These are phyloP conservation scores for Hanseniaspora meyeri DNA, from an alignment of 805 yeast genomes.

Conservation along the genomic window DNA sequence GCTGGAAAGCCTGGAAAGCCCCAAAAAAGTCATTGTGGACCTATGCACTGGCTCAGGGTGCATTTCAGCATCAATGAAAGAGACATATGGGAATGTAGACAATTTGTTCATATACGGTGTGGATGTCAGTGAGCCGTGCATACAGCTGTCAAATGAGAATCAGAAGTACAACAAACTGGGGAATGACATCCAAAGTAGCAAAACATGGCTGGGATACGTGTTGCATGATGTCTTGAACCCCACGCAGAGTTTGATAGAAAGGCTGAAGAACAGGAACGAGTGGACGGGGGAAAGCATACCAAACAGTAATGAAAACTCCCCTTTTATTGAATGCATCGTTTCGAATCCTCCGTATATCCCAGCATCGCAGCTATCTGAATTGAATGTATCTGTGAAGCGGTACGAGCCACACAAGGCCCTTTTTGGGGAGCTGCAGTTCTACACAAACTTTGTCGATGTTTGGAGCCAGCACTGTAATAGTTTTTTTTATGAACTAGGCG, in stretches of 20 bases:
- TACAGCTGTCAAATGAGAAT: slow-evolving; percentile 40
- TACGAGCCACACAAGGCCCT: slow-evolving; percentile 73
- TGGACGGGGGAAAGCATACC: background rate
- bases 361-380: slow-evolving; percentile 28
- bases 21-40: slow-evolving; percentile 36
- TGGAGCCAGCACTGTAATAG: slow-evolving; percentile 35
- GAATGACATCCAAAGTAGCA: slow-evolving; percentile 12
- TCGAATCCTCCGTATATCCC: slow-evolving; percentile 79
- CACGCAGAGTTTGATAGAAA: background rate
- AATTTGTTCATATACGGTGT: slow-evolving; percentile 23
- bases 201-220: slow-evolving; percentile 12
- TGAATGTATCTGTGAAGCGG: slow-evolving; percentile 49
- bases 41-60: slow-evolving; percentile 88
- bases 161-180: slow-evolving; percentile 14
- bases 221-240: background rate
- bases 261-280: slow-evolving; percentile 4
- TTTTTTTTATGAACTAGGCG: slow-evolving; percentile 71
- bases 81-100: slow-evolving; percentile 4
- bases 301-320: background rate
- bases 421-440: slow-evolving; percentile 67
- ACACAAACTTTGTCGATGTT: slow-evolving; percentile 38
- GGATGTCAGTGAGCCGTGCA: slow-evolving; percentile 47
- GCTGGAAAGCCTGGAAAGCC: slow-evolving; percentile 8
- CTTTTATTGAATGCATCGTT: slow-evolving; percentile 41
- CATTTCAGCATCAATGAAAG: slow-evolving; percentile 43